Conservation (phyloP, 768 basidiomycete genomes). For the Phanerochaete carnosa region DNA sequence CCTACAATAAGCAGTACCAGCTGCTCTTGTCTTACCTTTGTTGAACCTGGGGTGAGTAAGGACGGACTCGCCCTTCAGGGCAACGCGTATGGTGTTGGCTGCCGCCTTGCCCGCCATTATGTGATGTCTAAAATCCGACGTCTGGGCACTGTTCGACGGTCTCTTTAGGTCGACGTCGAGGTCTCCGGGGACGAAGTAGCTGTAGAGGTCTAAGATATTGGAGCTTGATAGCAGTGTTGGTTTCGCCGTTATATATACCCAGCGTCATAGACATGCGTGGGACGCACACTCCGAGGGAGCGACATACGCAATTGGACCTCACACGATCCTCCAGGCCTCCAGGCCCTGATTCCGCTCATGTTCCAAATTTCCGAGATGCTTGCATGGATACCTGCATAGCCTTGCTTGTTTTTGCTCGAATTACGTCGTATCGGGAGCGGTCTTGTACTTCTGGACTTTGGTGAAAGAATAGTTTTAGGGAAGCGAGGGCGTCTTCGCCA, state of each 20-base stretch:
- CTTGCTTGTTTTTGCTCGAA: background rate
- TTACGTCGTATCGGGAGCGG: background rate
- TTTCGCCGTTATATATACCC: background rate
- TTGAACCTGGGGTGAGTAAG: slow-evolving; percentile 63
- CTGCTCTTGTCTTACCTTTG: slow-evolving; percentile 32
- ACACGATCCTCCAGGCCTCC: background rate
- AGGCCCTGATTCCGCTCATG: background rate
- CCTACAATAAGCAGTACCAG: background rate
- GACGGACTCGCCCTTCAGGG: slow-evolving; percentile 55
- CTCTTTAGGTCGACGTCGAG: background rate
- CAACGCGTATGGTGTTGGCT: slow-evolving; percentile 30
- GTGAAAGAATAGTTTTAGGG: background rate
- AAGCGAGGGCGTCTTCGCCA: background rate
- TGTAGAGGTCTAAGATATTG: background rate
- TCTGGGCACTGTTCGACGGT: no score
- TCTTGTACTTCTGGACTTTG: background rate
- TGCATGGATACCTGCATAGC: background rate
- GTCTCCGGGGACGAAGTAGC: background rate
- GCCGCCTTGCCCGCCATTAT: slow-evolving; percentile 12
- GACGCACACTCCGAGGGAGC: background rate
- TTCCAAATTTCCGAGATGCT: background rate
- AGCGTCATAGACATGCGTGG: background rate
- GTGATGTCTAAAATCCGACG: background rate
- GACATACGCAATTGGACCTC: background rate
- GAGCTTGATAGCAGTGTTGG: background rate